Percentiles rank a stretch among this genome's conserved stretches.
Conservation (phyloP, 2,329 filamentous ascomycete species). For the Bipolaris sorokiniana region DNA sequence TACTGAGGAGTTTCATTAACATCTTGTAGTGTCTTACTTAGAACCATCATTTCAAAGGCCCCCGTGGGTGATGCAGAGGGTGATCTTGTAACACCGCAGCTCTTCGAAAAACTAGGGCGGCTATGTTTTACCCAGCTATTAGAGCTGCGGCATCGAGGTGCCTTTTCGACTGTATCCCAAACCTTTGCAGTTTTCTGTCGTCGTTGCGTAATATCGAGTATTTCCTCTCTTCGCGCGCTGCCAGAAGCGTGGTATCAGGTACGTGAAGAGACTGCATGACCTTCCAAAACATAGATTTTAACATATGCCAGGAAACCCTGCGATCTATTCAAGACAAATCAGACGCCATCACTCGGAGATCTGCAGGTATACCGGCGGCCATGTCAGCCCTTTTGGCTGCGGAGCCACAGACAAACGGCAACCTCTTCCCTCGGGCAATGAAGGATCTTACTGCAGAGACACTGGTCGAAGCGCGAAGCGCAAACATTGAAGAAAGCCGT, state of each 20-base stretch:
- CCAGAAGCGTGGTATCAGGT: slow-evolving; percentile 72
- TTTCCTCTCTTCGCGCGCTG: slow-evolving; percentile 54
- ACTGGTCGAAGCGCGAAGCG: slow-evolving; percentile 58
- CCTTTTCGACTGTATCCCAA: slow-evolving; percentile 89
- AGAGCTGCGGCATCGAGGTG: slow-evolving; percentile 84
- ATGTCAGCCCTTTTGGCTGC: slow-evolving; percentile 81
- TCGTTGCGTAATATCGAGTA: slow-evolving; percentile 61
- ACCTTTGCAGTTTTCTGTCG: slow-evolving; percentile 85
- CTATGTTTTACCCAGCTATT: slow-evolving; percentile 83
- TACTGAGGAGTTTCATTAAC: background rate
- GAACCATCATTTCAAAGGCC: slow-evolving; percentile 49
- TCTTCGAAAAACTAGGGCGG: slow-evolving; percentile 71
- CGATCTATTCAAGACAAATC: slow-evolving; percentile 74
- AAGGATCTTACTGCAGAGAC: slow-evolving; percentile 66
- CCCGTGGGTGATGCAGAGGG: slow-evolving; percentile 35
- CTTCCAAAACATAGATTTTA: slow-evolving; percentile 1
- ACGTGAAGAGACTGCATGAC: background rate
- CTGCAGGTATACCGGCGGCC: slow-evolving; percentile 87
- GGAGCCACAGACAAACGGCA: slow-evolving; percentile 62
- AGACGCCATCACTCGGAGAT: slow-evolving; percentile 82
- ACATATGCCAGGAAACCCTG: slow-evolving; percentile 62
- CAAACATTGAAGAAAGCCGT: slow-evolving; percentile 62
- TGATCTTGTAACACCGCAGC: slow-evolving; percentile 42
- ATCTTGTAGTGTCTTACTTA: slow-evolving; percentile 70
- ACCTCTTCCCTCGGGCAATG: slow-evolving; percentile 70